Evolutionary conservation across 768 basidiomycete genomes (phyloP).

Genomic region (Mycena rosella): DNA sequence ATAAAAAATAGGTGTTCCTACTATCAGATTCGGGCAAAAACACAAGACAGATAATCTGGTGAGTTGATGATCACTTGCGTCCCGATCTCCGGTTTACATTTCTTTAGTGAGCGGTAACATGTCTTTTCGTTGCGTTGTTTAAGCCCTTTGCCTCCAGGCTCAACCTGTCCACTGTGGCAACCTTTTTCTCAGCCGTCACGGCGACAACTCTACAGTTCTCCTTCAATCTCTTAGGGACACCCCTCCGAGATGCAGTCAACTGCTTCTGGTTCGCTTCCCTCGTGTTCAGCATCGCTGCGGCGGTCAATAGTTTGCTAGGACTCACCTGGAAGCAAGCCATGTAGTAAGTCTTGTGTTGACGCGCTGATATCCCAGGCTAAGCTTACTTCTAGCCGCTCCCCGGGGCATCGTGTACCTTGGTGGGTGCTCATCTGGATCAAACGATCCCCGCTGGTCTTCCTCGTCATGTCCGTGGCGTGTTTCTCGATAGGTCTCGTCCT

Average conservation of each 20-base stretch:
- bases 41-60: slow-evolving; percentile 74
- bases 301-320: slow-evolving; percentile 82
- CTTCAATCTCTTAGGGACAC: slow-evolving; percentile 53
- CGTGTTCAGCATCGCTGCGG: slow-evolving; percentile 82
- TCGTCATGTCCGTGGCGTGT: slow-evolving; percentile 86
- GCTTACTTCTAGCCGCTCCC: slow-evolving; percentile 68
- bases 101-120: slow-evolving; percentile 20
- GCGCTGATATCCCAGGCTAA: background rate
- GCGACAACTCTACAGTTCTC: slow-evolving; percentile 82
- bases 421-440: slow-evolving; percentile 92
- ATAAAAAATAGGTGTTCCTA: slow-evolving; percentile 74
- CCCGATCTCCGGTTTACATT: background rate
- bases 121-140: background rate
- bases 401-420: slow-evolving; percentile 82
- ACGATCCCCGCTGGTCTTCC: slow-evolving; percentile 84
- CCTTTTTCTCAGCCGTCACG: slow-evolving; percentile 82
- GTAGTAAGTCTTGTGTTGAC: slow-evolving; percentile 67
- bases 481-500: slow-evolving; percentile 84
- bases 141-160: slow-evolving; percentile 44
- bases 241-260: slow-evolving; percentile 68
- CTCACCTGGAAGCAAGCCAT: slow-evolving; percentile 86
- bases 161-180: slow-evolving; percentile 82
- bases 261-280: slow-evolving; percentile 81
- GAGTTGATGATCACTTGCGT: background rate
- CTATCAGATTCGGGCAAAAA: slow-evolving; percentile 82